Percentiles rank a stretch among this genome's conserved stretches.
Evolutionary conservation across 2,329 filamentous ascomycete genomes (phyloP).

Genomic region (Neonectria hederae): DNA sequence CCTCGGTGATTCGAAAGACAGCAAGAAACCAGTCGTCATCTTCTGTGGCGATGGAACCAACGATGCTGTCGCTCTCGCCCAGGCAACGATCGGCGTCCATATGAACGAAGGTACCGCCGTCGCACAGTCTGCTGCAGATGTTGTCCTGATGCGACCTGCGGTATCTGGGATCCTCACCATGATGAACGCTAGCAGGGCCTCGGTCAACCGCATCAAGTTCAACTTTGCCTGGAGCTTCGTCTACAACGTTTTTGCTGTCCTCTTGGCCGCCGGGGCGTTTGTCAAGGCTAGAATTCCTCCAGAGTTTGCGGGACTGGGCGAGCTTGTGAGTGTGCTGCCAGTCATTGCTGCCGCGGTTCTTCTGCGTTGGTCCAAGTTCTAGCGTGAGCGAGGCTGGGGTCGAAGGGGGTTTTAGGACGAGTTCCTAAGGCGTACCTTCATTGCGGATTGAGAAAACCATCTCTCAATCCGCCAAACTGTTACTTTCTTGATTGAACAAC

Average conservation of each 20-base stretch:
- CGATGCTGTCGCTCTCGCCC: constrained; percentile 76
- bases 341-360: constrained; percentile 59
- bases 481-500: background rate
- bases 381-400: background rate
- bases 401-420: background rate
- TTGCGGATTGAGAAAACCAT: background rate
- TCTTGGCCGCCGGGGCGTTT: constrained; percentile 73
- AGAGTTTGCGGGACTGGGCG: constrained; percentile 73
- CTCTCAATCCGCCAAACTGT: background rate
- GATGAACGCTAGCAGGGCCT: constrained; percentile 61
- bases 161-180: constrained; percentile 66
- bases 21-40: constrained; percentile 58
- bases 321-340: constrained; percentile 78
- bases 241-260: constrained; percentile 75
- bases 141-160: constrained; percentile 68
- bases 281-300: constrained; percentile 63
- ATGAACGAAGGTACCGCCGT: constrained; percentile 71
- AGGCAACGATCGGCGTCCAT: constrained; percentile 76
- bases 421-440: constrained; percentile 19
- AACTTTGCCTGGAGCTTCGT: constrained; percentile 77
- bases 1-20: constrained; percentile 30
- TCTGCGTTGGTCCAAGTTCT: constrained; percentile 41
- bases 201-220: constrained; percentile 64
- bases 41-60: constrained; percentile 85
- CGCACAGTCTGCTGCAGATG: constrained; percentile 73